Evolutionary conservation across 2,329 filamentous ascomycete species (phyloP).

Genomic region (Alternaria postmessia): DNA sequence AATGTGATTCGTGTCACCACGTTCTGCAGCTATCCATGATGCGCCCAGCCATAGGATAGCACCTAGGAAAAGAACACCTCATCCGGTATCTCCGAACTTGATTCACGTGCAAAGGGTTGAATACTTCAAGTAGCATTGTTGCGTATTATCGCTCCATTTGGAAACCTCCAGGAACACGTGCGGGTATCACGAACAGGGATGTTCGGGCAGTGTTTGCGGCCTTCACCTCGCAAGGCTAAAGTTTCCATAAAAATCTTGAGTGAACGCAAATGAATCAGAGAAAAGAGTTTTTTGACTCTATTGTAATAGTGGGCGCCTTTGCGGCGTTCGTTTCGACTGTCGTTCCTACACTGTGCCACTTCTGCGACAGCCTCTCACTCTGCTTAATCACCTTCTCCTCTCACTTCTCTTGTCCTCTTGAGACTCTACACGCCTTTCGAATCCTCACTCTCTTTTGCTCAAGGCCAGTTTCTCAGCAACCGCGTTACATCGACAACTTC

Average conservation of each 20-base stretch:
- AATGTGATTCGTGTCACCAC: not conserved
- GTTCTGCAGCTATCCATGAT: not conserved
- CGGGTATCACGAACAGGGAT: not conserved
- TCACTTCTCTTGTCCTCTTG: not conserved
- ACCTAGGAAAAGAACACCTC: not conserved
- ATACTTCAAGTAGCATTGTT: not conserved
- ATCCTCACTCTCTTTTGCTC: not conserved
- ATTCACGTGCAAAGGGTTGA: not conserved
- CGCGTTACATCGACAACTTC: not conserved
- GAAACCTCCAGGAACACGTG: not conserved
- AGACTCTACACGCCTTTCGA: not conserved
- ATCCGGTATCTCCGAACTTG: not conserved
- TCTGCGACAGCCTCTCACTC: not conserved
- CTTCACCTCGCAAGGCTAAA: not conserved
- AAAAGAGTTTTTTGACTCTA: not conserved
- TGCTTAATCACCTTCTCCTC: not conserved
- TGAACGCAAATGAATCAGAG: not conserved
- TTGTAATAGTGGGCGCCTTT: not conserved
- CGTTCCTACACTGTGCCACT: not conserved
- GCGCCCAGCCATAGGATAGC: not conserved
- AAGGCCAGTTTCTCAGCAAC: not conserved
- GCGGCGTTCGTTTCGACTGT: not conserved
- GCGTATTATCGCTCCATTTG: not conserved
- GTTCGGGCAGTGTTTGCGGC: not conserved
- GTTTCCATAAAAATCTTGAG: not conserved